Percentiles rank a stretch among this genome's conserved stretches.
Evolutionary conservation across 352 stramenopile species (phyloP).

Genomic region (Globisporangium cylindrosporum): DNA sequence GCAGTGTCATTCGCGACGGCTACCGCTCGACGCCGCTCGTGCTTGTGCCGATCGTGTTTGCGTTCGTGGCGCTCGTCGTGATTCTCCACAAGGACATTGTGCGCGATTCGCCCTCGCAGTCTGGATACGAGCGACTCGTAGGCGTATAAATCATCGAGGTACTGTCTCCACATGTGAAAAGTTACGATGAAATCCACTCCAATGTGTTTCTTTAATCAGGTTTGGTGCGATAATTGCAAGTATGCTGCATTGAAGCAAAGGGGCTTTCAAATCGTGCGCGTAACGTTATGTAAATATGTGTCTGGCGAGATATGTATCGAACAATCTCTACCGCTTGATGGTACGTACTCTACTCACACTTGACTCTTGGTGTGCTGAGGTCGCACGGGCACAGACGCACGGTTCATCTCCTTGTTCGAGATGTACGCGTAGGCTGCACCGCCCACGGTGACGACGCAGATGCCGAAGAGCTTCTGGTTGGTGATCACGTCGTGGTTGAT

Average conservation of each 20-base stretch:
- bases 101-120: slow-evolving; percentile 37
- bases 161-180: neutral
- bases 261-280: neutral
- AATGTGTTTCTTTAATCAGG: neutral
- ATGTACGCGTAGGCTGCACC: slow-evolving; percentile 75
- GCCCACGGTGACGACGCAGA: slow-evolving; percentile 63
- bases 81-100: slow-evolving; percentile 57
- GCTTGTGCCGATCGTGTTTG: slow-evolving; percentile 60
- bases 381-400: slow-evolving; percentile 36
- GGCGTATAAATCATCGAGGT: slow-evolving; percentile 9
- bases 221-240: neutral
- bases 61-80: slow-evolving; percentile 46
- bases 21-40: slow-evolving; percentile 64
- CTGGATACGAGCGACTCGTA: slow-evolving; percentile 39
- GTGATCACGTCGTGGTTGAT: slow-evolving; percentile 76
- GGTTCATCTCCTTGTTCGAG: slow-evolving; percentile 73
- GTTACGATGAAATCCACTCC: neutral
- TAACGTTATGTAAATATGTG: slow-evolving; percentile 3
- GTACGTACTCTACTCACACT: neutral
- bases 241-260: neutral
- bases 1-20: neutral
- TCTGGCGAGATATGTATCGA: neutral
- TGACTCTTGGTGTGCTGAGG: slow-evolving; percentile 13
- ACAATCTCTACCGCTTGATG: neutral
- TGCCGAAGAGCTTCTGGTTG: slow-evolving; percentile 64